Base-by-base conservation (phyloP, 2,329 filamentous ascomycete species). In the Neonectria coccinea region DNA sequence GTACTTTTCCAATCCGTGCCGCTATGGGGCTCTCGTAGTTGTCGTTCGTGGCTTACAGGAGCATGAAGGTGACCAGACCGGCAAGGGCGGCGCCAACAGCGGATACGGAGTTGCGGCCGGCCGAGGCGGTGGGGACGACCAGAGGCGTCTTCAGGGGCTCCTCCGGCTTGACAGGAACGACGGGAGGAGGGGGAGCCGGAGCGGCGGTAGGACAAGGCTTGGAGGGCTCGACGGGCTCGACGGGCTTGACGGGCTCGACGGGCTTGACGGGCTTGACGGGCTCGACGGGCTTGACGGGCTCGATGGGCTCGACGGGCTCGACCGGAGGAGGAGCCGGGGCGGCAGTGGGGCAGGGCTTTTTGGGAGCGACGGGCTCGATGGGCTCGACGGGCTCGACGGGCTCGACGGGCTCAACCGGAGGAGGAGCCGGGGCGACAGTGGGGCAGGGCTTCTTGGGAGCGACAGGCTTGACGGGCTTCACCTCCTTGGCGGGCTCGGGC, bases 91-190 rank as follows among this genome's bases (percentile, higher is more conserved):
- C 42, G 45, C 60, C 42, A 14, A 54, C 27, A 6, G 60, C 55
- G 11, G 72, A 69, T 58, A 64, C 58, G 41, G 53, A 53, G n/a
- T 54, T 62, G 59, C 56, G 69, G 39, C 42, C 67, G 8, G 61
- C 69, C 9, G 51, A 68, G n/a, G 70, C 67, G 20, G 67, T 64
- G 36, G 69, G 59, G 16, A 74, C 71, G 16, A 58, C 65, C 27
- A 62, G 8, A 8, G 72, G 72, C 20, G 55, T 51, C 16, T 5
- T 33, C n/a, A 39, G 36, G 10, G 62, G 39, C 44, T 62, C 36
- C 25, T 57, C 29, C 4, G 60, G 62, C 41, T 45, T 55, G 29
- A 20, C n/a, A 25, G 51, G 54, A 9, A 27, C 44, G 18, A 33
- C 59, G 1, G 55, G 44, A 33, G 47, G 50, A 29, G 65, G 55